Evolutionary conservation across 2,329 filamentous ascomycete genomes (phyloP).

Genomic region (Blastomyces silverae): DNA sequence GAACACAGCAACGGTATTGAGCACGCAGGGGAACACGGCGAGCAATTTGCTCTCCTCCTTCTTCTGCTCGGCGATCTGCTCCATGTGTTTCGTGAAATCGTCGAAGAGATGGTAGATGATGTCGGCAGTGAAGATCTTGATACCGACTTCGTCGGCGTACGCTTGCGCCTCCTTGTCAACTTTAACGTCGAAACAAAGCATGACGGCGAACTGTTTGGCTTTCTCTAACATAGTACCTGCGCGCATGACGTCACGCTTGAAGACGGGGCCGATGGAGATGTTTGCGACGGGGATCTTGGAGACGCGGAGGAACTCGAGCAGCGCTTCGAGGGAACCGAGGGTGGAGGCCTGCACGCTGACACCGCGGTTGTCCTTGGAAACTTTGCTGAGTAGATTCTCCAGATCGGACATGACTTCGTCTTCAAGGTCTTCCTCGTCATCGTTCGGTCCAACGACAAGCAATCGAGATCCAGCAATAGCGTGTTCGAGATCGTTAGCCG

Average conservation of each 20-base stretch:
- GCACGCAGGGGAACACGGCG: conserved; percentile 93
- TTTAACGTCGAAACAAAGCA: conserved; percentile 99
- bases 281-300: conserved; percentile 97
- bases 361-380: conserved; percentile 86
- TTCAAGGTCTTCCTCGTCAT: conserved; percentile 93
- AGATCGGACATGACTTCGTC: conserved; percentile 96
- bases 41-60: conserved; percentile 95
- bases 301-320: conserved; percentile 90
- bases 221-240: conserved; percentile 94
- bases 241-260: conserved; percentile 95
- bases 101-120: conserved; percentile 99
- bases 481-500: conserved; percentile 87
- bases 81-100: conserved; percentile 92
- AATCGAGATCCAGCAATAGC: conserved; percentile 94
- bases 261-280: conserved; percentile 94
- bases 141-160: conserved; percentile 87
- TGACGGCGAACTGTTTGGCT: conserved; percentile 89
- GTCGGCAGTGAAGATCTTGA: conserved; percentile 97
- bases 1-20: conserved; percentile 86
- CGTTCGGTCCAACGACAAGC: conserved; percentile 86
- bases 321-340: conserved; percentile 87
- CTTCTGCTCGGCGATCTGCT: conserved; percentile 74
- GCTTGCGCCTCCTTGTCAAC: conserved; percentile 91
- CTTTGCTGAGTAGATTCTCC: conserved; percentile 80
- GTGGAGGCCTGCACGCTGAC: conserved; percentile 97